Conservation (phyloP, 225 moss, liverwort and hornwort genomes). For the Polytrichum commune region DNA sequence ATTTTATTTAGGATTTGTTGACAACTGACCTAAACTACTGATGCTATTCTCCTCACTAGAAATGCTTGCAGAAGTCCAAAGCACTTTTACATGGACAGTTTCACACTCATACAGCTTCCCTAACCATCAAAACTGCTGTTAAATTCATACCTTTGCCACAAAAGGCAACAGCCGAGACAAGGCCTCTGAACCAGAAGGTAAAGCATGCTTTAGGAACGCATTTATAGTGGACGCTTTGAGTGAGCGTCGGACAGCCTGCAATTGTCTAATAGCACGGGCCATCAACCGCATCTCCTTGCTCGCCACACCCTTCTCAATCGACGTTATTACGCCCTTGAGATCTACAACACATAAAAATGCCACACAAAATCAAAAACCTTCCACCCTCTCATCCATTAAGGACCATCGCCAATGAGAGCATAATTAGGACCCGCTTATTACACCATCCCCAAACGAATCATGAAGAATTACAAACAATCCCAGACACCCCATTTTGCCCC, state of each 20-base stretch:
- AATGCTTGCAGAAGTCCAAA: too few relatives aligned
- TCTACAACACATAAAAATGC: conserved; percentile 38
- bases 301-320: conserved; percentile 89
- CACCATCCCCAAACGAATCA: neutral
- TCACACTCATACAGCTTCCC: too few relatives aligned
- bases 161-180: conserved; percentile 57
- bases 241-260: conserved; percentile 75
- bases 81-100: too few relatives aligned
- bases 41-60: too few relatives aligned
- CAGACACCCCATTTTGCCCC: too few relatives aligned
- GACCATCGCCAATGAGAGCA: neutral
- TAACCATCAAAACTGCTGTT: too few relatives aligned
- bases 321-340: conserved; percentile 72
- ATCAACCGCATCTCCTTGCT: conserved; percentile 97
- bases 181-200: conserved; percentile 78
- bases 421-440: neutral
- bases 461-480: too few relatives aligned
- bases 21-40: too few relatives aligned
- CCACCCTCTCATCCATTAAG: neutral
- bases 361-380: neutral
- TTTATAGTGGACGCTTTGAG: conserved; percentile 63
- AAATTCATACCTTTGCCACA: conserved; percentile 41
- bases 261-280: conserved; percentile 90
- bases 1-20: too few relatives aligned
- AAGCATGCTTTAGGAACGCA: conserved; percentile 69